Percentiles rank a stretch among this genome's conserved stretches.
phyloP scores from a whole-genome alignment of 225 moss, liverwort and hornwort species.

The Climacium dendroides region DNA sequence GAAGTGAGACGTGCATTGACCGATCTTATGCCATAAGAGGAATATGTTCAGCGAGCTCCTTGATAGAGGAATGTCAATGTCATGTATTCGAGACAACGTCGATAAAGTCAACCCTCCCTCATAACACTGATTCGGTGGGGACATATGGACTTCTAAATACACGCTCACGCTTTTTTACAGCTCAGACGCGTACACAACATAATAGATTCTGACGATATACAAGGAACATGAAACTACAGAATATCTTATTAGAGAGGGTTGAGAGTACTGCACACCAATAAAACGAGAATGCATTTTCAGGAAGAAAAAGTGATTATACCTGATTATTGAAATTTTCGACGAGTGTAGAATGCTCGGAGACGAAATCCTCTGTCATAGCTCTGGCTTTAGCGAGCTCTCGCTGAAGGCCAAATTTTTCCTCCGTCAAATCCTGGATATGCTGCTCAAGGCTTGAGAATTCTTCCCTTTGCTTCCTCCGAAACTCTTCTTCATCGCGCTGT shows the following conservation, averaged over 20 bases:
- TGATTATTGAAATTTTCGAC: constrained; percentile 83
- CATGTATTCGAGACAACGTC: neutral
- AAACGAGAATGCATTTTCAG: neutral
- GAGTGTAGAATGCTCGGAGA: constrained; percentile 67
- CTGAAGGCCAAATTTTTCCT: constrained; percentile 89
- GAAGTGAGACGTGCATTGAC: neutral
- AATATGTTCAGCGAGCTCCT: neutral
- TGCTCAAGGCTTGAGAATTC: constrained; percentile 82
- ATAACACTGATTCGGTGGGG: neutral
- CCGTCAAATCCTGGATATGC: constrained; percentile 96
- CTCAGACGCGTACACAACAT: neutral
- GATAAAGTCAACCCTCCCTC: neutral
- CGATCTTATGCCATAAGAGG: neutral
- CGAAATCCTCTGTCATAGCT: constrained; percentile 64
- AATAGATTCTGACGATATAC: neutral
- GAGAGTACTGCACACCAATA: neutral
- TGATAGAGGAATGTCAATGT: neutral
- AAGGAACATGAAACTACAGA: neutral
- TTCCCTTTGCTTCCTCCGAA: constrained; percentile 38
- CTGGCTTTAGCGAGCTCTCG: constrained; percentile 66
- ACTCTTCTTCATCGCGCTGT: constrained; percentile 35
- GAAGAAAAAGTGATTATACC: constrained; percentile 21
- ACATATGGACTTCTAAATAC: neutral
- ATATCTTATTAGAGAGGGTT: neutral
- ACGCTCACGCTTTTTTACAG: neutral